These are phyloP conservation scores for Gastrolobium villosum DNA, from an alignment of 306 rosid species.

Conservation along the genomic window DNA sequence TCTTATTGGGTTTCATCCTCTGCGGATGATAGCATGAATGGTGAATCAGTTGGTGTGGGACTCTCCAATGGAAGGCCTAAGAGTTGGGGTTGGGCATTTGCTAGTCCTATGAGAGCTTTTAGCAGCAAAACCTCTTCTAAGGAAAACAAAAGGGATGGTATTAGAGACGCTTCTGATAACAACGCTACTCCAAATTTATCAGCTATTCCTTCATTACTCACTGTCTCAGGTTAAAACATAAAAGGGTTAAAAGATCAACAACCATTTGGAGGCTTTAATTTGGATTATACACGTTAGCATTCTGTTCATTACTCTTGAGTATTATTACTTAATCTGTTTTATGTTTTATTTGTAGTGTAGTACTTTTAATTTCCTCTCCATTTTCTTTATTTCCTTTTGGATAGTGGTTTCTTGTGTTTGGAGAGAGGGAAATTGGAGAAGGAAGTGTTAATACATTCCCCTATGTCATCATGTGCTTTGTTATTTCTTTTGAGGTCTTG, in stretches of 20 bases:
- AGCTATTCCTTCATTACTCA: constrained; percentile 72
- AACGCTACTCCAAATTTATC: constrained; percentile 62
- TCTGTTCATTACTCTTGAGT: neutral
- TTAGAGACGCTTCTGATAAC: constrained; percentile 63
- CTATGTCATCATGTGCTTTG: neutral
- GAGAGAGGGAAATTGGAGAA: constrained; percentile 34
- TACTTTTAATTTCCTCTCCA: neutral
- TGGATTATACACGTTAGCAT: constrained; percentile 35
- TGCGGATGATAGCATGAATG: constrained; percentile 51
- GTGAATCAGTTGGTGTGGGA: constrained; percentile 24
- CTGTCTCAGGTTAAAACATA: constrained; percentile 51
- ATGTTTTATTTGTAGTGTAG: constrained; percentile 31
- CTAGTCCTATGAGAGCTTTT: constrained; percentile 94
- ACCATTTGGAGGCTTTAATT: constrained; percentile 1
- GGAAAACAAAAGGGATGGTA: constrained; percentile 55
- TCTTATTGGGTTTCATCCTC: constrained; percentile 74
- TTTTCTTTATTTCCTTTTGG: neutral
- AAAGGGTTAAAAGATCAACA: neutral
- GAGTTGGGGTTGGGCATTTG: constrained; percentile 92
- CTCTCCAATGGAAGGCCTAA: constrained; percentile 54
- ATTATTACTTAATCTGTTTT: constrained; percentile 6
- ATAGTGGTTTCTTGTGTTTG: constrained; percentile 17
- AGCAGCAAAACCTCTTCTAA: constrained; percentile 59
- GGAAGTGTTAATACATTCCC: constrained; percentile 25
- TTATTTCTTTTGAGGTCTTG: neutral